Conservation (phyloP, 2,329 filamentous ascomycete species). For the Aspergillus sp. region DNA sequence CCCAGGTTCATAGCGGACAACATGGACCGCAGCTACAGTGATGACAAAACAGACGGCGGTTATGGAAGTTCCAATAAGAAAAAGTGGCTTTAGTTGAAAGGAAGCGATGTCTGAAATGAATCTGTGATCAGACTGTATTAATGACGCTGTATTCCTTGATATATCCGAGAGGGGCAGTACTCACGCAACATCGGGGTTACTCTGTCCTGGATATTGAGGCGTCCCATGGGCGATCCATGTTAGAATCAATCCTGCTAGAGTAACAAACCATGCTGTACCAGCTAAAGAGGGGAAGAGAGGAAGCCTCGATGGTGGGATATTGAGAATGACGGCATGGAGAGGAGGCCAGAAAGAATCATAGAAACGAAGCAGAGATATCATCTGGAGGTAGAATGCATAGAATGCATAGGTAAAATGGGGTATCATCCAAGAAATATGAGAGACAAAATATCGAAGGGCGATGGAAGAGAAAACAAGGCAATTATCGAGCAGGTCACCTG, state of each 20-base stretch:
- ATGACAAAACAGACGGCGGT: conserved; percentile 15
- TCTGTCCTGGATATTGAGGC: conserved; percentile 14
- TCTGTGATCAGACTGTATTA: conserved; percentile 1
- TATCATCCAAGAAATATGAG: too few species aligned
- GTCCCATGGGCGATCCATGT: conserved; percentile 15
- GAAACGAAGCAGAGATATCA: background rate
- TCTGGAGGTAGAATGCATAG: too few species aligned
- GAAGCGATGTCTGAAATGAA: conserved; percentile 20
- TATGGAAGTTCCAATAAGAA: conserved; percentile 14
- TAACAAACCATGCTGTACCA: conserved; percentile 15
- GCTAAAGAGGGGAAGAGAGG: conserved; percentile 13
- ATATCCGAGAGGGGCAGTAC: background rate
- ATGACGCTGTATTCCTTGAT: background rate
- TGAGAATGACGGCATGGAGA: conserved; percentile 14
- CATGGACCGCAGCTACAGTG: conserved; percentile 15
- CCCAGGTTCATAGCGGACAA: conserved; percentile 17
- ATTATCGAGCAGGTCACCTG: background rate
- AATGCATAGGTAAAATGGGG: too few species aligned
- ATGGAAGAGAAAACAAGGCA: background rate
- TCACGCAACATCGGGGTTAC: conserved; percentile 12
- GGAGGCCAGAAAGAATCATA: conserved; percentile 12
- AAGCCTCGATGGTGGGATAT: conserved; percentile 16
- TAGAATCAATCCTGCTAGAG: conserved; percentile 12
- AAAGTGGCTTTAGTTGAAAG: conserved; percentile 17
- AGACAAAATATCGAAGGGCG: too few species aligned